Evolutionary conservation across 2,329 filamentous ascomycete species (phyloP).

Genomic region (Arachnomyces sp.): DNA sequence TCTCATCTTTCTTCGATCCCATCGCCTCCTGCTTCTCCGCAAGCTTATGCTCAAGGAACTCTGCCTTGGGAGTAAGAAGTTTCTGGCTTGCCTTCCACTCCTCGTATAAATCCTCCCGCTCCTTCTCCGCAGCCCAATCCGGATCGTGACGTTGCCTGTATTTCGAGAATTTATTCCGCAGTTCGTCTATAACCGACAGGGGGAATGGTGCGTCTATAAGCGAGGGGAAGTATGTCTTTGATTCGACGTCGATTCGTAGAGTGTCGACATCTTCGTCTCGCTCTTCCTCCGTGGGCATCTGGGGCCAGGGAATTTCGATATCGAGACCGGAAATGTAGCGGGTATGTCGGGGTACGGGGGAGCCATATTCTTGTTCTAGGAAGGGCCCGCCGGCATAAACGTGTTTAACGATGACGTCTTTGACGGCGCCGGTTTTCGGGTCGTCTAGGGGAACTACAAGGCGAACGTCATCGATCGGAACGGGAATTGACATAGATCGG

Average conservation of each 20-base stretch:
- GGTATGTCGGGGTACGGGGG: conserved; percentile 32
- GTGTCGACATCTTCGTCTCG: conserved; percentile 62
- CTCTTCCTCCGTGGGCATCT: conserved; percentile 41
- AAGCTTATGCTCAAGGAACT: conserved; percentile 30
- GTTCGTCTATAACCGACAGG: conserved; percentile 68
- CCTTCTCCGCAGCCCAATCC: conserved; percentile 61
- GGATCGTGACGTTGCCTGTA: conserved; percentile 75
- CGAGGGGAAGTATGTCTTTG: conserved; percentile 68
- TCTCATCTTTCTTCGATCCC: conserved; percentile 27
- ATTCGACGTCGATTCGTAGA: conserved; percentile 65
- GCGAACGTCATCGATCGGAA: conserved; percentile 66
- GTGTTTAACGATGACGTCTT: conserved; percentile 72
- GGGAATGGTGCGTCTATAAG: conserved; percentile 74
- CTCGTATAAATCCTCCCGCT: conserved; percentile 48
- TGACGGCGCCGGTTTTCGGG: conserved; percentile 53
- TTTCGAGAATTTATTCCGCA: conserved; percentile 72
- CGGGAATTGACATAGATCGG: conserved; percentile 45
- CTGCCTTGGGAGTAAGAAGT: conserved; percentile 43
- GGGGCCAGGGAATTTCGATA: conserved; percentile 70
- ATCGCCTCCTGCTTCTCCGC: conserved; percentile 30
- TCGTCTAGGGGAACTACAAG: conserved; percentile 72
- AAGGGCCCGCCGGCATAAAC: conserved; percentile 49
- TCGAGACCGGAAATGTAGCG: conserved; percentile 63
- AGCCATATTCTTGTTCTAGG: conserved; percentile 44
- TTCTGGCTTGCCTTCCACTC: conserved; percentile 37